Evolutionary conservation across 2,329 filamentous ascomycete species (phyloP), one percentile per base, ranked within the genome.

Genomic region (Alternaria metachromatica): DNA sequence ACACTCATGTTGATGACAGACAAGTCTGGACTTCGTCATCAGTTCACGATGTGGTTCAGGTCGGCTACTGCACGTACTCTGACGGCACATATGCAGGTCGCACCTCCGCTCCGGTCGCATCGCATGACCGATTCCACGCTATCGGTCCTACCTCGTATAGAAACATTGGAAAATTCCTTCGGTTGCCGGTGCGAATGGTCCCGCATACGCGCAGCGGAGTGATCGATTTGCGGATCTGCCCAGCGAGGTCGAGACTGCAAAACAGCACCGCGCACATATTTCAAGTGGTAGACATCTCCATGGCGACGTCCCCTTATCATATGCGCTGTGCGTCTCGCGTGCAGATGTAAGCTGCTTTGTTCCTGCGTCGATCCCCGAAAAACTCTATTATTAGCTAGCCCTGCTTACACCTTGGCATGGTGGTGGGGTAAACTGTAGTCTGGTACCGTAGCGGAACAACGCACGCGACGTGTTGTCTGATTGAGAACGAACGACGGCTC

Each of bases 91-190:
- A 53, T 53, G 49, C 49, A 53, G 28, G 49, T 23, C 5, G 49
- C 49, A n/a, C 33, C 33, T n/a, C 33, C 33, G 15, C 49, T 41
- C 49, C 49, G 20, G 30, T 53, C 49, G 20, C 49, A 2, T n/a
- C 30, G 30, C 49, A 53, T 41, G 21, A 37, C 13, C 28, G 49
- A 53, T 37, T 33, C 30, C 18, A 41, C 49, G 20, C 45, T 58
- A 49, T 58, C 55, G 55, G 55, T 26, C 55, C 55, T 50, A 41
- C 21, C 55, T 50, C 55, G 55, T 58, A 58, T 58, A 28, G 44
- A 41, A 41, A 20, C 28, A 49, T 56, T 56, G 41, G 25, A 33
- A 56, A 28, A 44, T 23, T 46, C 54, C 49, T 53, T 37, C 18
- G 49, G 28, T 25, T 41, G 20, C 28, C 49, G 20, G 49, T 20